These are phyloP conservation scores for Zarea fungicola DNA, from an alignment of 2,329 filamentous ascomycete genomes.

Conservation along the genomic window DNA sequence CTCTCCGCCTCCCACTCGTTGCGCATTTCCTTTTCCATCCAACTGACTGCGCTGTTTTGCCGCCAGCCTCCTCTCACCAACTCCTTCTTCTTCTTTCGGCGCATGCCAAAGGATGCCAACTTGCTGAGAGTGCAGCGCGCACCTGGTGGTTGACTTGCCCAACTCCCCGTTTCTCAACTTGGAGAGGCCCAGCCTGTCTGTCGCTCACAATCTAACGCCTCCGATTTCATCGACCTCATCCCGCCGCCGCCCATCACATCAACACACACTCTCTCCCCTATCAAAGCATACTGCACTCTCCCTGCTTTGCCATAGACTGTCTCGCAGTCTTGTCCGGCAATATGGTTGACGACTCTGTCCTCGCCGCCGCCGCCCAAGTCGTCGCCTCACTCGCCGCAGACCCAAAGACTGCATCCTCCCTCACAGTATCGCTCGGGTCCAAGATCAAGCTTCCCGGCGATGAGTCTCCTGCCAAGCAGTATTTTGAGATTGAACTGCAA, in stretches of 20 bases:
- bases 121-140: conserved; percentile 9
- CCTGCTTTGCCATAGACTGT: conserved; percentile 4
- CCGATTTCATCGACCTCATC: no score
- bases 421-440: conserved; percentile 37
- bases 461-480: conserved; percentile 67
- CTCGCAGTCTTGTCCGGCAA: conserved; percentile 12
- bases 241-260: no score
- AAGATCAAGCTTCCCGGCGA: conserved; percentile 71
- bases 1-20: conserved; percentile 3
- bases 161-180: background rate
- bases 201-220: no score
- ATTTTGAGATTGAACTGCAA: conserved; percentile 76
- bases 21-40: background rate
- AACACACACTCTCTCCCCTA: no score
- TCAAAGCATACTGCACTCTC: no score
- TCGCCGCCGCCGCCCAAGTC: conserved; percentile 49
- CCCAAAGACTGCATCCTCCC: conserved; percentile 32
- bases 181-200: no score
- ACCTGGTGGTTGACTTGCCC: no score
- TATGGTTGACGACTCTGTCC: conserved; percentile 51
- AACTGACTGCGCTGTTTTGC: background rate
- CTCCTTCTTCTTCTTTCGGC: background rate
- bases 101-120: conserved; percentile 10
- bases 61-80: background rate
- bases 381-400: conserved; percentile 47